These are phyloP conservation scores for Chaetoceros tenuissimus DNA, from an alignment of 108 stramenopile genomes.

Conservation along the genomic window DNA sequence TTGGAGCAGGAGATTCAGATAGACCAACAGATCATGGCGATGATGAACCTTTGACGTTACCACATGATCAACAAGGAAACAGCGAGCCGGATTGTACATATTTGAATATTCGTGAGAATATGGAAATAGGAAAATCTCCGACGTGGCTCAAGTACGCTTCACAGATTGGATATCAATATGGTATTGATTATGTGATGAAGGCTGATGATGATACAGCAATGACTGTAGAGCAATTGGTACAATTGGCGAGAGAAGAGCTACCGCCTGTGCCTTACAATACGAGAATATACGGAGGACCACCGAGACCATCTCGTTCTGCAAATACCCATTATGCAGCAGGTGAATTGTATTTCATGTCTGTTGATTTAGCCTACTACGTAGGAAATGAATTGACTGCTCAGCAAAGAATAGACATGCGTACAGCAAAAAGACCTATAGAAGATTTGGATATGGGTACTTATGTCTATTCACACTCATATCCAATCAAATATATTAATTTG, in stretches of 20 bases:
- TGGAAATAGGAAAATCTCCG: slow-evolving; percentile 28
- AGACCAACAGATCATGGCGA: slow-evolving; percentile 5
- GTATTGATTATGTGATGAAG: slow-evolving; percentile 32
- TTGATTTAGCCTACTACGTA: slow-evolving; percentile 19
- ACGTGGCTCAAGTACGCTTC: slow-evolving; percentile 31
- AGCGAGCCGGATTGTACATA: slow-evolving; percentile 14
- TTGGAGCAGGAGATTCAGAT: slow-evolving; percentile 12
- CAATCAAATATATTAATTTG: no score
- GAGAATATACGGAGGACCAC: neutral
- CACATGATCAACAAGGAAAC: no score
- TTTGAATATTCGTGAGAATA: slow-evolving; percentile 36
- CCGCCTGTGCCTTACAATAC: slow-evolving; percentile 12
- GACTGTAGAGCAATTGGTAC: slow-evolving; percentile 15
- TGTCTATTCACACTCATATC: no score
- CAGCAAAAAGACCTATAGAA: no score
- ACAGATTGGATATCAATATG: slow-evolving; percentile 7
- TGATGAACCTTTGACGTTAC: neutral
- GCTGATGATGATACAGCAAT: slow-evolving; percentile 24
- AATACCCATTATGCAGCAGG: slow-evolving; percentile 15
- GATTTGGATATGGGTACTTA: no score
- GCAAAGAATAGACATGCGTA: no score
- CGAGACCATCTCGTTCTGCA: no score
- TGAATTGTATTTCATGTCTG: slow-evolving; percentile 17
- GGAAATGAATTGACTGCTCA: no score
- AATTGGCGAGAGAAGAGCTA: slow-evolving; percentile 4